Evolutionary conservation across 1,139 yeast genomes (phyloP).

Genomic region (Debaryomyces sp.): DNA sequence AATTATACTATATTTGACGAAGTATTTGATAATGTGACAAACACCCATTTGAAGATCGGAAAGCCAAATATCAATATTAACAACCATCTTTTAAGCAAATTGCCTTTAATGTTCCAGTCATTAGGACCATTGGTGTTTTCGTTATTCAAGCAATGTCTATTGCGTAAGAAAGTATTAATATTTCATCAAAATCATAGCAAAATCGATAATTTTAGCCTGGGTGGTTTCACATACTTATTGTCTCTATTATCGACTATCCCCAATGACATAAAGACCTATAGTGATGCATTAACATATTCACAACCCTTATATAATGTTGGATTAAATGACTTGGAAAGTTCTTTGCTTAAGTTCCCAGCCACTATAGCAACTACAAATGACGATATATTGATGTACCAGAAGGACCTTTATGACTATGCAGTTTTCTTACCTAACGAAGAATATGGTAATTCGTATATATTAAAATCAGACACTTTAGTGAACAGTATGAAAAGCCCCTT

Average conservation of each 20-base stretch:
- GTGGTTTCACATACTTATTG: slow-evolving; percentile 39
- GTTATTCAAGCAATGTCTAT: slow-evolving; percentile 67
- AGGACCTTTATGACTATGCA: slow-evolving; percentile 55
- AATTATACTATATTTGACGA: slow-evolving; percentile 24
- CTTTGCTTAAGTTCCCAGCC: slow-evolving; percentile 27
- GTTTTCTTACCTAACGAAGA: slow-evolving; percentile 33
- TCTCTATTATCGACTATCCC: slow-evolving; percentile 44
- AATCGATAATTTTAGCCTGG: slow-evolving; percentile 22
- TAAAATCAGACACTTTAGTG: slow-evolving; percentile 14
- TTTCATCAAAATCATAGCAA: slow-evolving; percentile 46
- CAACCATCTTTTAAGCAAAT: slow-evolving; percentile 54
- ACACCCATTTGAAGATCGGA: slow-evolving; percentile 10
- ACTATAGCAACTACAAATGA: slow-evolving; percentile 74
- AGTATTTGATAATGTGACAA: slow-evolving; percentile 18
- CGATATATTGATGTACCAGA: slow-evolving; percentile 61
- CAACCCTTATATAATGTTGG: slow-evolving; percentile 69
- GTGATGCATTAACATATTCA: slow-evolving; percentile 23
- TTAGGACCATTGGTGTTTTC: slow-evolving; percentile 77
- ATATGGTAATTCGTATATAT: slow-evolving; percentile 14
- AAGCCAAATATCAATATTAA: slow-evolving; percentile 16
- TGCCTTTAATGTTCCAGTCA: slow-evolving; percentile 48
- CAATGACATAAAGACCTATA: slow-evolving; percentile 24
- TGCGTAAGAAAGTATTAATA: slow-evolving; percentile 63
- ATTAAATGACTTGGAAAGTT: slow-evolving; percentile 51
- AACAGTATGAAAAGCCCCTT: slow-evolving; percentile 3